Evolutionary conservation across 257 asterid species (phyloP).

Genomic region (Prunella vulgaris): DNA sequence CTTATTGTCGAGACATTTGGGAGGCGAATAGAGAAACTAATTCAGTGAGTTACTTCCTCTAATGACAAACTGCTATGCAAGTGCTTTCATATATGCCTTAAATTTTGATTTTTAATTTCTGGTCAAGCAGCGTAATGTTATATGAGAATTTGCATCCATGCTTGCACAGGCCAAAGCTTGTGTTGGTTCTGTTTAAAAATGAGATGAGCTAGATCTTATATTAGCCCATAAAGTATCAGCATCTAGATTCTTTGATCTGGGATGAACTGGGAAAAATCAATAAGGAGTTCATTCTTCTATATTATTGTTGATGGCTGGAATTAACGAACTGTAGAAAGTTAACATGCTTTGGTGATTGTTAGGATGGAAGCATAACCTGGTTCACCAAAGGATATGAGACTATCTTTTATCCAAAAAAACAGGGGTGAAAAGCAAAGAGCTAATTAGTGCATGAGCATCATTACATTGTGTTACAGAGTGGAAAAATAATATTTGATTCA

Average conservation of each 20-base stretch:
- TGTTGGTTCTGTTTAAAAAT: conserved; percentile 10
- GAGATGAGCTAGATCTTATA: not conserved
- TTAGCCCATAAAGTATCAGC: conserved; percentile 5
- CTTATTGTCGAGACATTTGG: conserved; percentile 98
- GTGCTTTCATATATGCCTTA: conserved; percentile 11
- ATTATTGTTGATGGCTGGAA: not conserved
- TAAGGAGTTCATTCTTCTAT: not conserved
- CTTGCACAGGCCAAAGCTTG: not conserved
- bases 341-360: not conserved
- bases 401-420: conserved; percentile 8
- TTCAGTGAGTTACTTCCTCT: conserved; percentile 69
- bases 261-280: not conserved
- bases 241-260: conserved; percentile 12
- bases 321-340: conserved; percentile 1
- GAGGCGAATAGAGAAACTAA: conserved; percentile 86
- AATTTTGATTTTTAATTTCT: conserved; percentile 11
- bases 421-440: conserved; percentile 1
- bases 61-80: conserved; percentile 12
- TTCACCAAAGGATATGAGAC: not conserved
- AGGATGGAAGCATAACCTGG: conserved; percentile 1
- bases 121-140: conserved; percentile 2
- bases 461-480: not conserved
- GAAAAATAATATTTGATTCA: not conserved
- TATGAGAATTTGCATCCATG: conserved; percentile 11
- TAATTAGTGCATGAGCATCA: not conserved